phyloP scores from a whole-genome alignment of 148 eudicot species.

The Persicaria tinctoria region DNA sequence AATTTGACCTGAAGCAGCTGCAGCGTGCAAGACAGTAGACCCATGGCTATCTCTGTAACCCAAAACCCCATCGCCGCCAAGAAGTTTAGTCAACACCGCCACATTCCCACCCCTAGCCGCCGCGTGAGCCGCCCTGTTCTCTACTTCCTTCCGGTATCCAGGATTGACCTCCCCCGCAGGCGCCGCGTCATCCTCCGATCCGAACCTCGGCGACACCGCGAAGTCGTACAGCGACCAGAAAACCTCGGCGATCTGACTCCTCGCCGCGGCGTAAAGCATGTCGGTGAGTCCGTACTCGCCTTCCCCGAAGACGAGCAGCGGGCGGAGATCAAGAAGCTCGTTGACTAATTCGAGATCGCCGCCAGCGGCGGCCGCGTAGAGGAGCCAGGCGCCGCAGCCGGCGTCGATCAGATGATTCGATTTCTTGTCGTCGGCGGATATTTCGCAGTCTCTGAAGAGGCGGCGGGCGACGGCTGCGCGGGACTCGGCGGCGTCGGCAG shows the following conservation, averaged over 20 bases:
- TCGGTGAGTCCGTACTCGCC: slow-evolving; percentile 95
- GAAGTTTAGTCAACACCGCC: slow-evolving; percentile 49
- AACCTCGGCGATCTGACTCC: slow-evolving; percentile 63
- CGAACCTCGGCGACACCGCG: slow-evolving; percentile 68
- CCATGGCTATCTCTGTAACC: slow-evolving; percentile 59
- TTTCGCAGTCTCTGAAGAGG: slow-evolving; percentile 50
- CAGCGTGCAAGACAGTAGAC: slow-evolving; percentile 75
- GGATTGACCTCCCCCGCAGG: slow-evolving; percentile 39
- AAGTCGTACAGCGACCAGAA: slow-evolving; percentile 55
- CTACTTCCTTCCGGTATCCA: slow-evolving; percentile 65
- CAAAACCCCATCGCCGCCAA: slow-evolving; percentile 41
- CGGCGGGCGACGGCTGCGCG: slow-evolving; percentile 64
- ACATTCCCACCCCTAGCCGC: slow-evolving; percentile 94
- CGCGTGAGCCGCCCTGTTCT: slow-evolving; percentile 79
- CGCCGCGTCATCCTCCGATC: slow-evolving; percentile 30
- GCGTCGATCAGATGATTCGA: slow-evolving; percentile 51
- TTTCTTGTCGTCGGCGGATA: slow-evolving; percentile 14
- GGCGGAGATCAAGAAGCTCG: slow-evolving; percentile 45
- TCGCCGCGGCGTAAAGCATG: slow-evolving; percentile 79
- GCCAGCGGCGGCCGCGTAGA: slow-evolving; percentile 87
- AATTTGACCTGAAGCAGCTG: slow-evolving; percentile 82
- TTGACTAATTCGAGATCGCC: slow-evolving; percentile 67
- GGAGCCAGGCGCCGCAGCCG: slow-evolving; percentile 93
- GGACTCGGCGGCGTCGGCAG: slow-evolving; percentile 63
- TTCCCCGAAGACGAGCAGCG: slow-evolving; percentile 87